phyloP scores from a whole-genome alignment of 495 filamentous ascomycete genomes.

The Trichoderma virens region DNA sequence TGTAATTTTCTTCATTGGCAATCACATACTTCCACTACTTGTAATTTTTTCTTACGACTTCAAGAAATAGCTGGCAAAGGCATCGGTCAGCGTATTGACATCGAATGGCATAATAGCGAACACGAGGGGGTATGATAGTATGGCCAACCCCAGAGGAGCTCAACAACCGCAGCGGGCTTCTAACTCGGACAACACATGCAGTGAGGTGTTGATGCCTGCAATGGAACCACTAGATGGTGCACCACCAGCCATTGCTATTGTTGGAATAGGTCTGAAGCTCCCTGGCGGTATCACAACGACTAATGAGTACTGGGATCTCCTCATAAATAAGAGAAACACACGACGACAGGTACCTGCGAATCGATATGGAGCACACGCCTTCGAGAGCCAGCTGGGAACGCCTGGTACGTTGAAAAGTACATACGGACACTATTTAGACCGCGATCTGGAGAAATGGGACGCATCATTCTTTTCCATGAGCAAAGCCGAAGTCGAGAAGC shows the following conservation, averaged over 20 bases:
- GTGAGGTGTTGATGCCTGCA: not conserved
- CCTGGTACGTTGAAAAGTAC: not conserved
- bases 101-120: not conserved
- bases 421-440: slow-evolving; percentile 32
- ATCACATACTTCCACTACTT: too few relatives aligned
- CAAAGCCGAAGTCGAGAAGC: slow-evolving; percentile 27
- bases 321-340: slow-evolving; percentile 1
- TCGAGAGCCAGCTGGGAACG: not conserved
- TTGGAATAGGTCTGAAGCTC: slow-evolving; percentile 14
- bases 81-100: not conserved
- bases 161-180: not conserved
- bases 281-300: slow-evolving; percentile 12
- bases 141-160: not conserved
- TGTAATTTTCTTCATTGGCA: too few relatives aligned
- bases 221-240: not conserved
- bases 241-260: not conserved
- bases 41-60: not conserved
- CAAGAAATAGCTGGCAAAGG: not conserved
- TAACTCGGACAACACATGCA: not conserved
- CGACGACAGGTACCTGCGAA: not conserved
- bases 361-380: not conserved
- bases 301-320: slow-evolving; percentile 6
- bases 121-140: not conserved
- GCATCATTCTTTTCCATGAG: slow-evolving; percentile 35
- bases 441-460: slow-evolving; percentile 28